These are phyloP conservation scores for Neurospora cerealis DNA, from an alignment of 495 filamentous ascomycete species.

Conservation along the genomic window DNA sequence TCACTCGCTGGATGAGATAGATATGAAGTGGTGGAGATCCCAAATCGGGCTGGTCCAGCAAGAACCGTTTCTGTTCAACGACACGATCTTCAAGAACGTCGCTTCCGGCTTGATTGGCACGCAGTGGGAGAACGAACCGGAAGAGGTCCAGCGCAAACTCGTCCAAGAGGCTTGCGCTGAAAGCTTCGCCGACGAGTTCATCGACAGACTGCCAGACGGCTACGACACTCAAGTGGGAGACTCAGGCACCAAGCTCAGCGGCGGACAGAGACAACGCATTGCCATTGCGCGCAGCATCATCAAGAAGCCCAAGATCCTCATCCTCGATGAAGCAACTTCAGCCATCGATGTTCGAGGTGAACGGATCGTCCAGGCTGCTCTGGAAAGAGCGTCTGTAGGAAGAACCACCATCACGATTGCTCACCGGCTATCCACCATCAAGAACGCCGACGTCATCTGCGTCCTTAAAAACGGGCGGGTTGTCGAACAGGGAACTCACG, in stretches of 20 bases:
- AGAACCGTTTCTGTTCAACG: conserved; percentile 67
- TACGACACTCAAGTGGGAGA: conserved; percentile 50
- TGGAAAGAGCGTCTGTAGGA: conserved; percentile 54
- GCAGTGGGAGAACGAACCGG: conserved; percentile 39
- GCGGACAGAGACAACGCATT: conserved; percentile 55
- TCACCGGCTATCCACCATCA: conserved; percentile 61
- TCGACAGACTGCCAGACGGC: conserved; percentile 48
- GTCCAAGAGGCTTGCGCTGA: conserved; percentile 49
- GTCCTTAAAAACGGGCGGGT: conserved; percentile 52
- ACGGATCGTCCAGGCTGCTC: conserved; percentile 55
- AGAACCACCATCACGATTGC: conserved; percentile 76
- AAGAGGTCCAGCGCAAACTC: conserved; percentile 41
- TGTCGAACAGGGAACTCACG: conserved; percentile 59
- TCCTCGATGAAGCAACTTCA: conserved; percentile 75
- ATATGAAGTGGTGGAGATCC: conserved; percentile 56
- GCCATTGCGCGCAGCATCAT: conserved; percentile 64
- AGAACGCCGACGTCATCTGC: conserved; percentile 60
- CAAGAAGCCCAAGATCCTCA: conserved; percentile 64
- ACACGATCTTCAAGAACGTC: conserved; percentile 57
- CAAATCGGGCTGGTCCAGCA: conserved; percentile 64
- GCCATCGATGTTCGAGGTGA: conserved; percentile 67
- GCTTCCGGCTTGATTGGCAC: conserved; percentile 50
- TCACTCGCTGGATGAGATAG: conserved; percentile 42
- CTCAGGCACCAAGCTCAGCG: conserved; percentile 38
- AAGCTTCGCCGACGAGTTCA: conserved; percentile 49